Base-by-base conservation (phyloP, 225 moss, liverwort and hornwort species). In the Takakia lepidozioides region DNA sequence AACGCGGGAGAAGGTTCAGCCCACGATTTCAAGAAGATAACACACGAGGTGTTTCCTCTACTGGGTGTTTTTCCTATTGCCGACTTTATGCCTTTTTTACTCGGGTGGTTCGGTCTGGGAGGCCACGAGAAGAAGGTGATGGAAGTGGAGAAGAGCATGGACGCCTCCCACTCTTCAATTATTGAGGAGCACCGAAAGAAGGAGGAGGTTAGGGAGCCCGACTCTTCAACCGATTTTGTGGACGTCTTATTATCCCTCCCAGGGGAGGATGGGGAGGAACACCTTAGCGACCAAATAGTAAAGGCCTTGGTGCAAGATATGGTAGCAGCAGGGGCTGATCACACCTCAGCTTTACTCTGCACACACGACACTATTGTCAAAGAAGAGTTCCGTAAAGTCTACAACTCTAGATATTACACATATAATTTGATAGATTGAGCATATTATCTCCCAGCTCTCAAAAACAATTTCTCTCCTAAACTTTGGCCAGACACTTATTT, bases 111-210 rank as follows among this genome's bases (percentile, higher is more conserved):
- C 1, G 79, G 74, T 19, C 54, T 63, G 22, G 43, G 60, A 3
- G 70, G 74, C 9, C 60, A 52, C 30, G 70, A 75, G 26, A 62
- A 6, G 19, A 7, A 8, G 13, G 10, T 55, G 9, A 36, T 10
- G 58, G 50, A 80, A 70, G 48, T 80, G 4, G 63, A 64, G 6
- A 50, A 28, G 8, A 42, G 27, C 0, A 2, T 71, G 1, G 75
- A 80, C 14, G 64, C 67, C 25, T 40, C 67, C 3, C 26, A 74
- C 2, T 9, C 53, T 41, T 62, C 56, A 32, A 49, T 73, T 41
- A 67, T 80, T 29, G 66, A 71, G 23, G 75, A 74, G 61, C 70
- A 67, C 22, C 67, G 63, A 13, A 62, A 75, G 5, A 19, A 4
- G 0, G 7, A 6, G 11, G 11, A 32, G 7, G 10, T 14, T 2